Conservation (phyloP, 2,329 filamentous ascomycete genomes). For the Xylariaceae sp. region DNA sequence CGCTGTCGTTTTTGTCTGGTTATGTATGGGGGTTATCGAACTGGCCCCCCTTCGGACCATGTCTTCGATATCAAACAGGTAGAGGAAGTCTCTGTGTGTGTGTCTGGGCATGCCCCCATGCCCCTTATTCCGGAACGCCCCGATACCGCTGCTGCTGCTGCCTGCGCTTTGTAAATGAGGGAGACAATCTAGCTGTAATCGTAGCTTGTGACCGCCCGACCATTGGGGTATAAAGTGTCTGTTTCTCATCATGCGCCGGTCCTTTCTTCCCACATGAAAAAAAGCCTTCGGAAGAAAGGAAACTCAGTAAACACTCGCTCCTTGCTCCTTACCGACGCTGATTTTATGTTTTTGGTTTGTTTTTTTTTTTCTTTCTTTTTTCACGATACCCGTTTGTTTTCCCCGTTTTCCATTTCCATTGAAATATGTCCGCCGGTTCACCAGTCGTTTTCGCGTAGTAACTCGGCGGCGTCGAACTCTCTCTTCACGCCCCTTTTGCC, state of each 20-base stretch:
- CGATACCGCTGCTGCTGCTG: slow-evolving; percentile 15
- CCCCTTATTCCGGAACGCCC: slow-evolving; percentile 17
- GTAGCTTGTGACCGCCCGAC: slow-evolving; percentile 18
- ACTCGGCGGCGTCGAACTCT: not conserved
- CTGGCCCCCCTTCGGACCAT: not conserved
- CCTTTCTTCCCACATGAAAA: slow-evolving; percentile 13
- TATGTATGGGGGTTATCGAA: too few species aligned
- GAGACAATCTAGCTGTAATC: slow-evolving; percentile 12
- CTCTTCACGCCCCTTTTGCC: not conserved
- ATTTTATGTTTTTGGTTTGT: not conserved
- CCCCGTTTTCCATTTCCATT: not conserved
- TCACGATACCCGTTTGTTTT: too few species aligned
- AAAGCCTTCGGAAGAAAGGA: too few species aligned
- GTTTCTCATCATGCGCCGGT: slow-evolving; percentile 10
- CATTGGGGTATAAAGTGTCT: slow-evolving; percentile 25
- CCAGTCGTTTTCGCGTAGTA: not conserved
- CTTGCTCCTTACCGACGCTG: slow-evolving; percentile 7
- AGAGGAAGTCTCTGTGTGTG: not conserved
- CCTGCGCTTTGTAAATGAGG: slow-evolving; percentile 8
- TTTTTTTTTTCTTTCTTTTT: too few species aligned
- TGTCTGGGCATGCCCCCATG: slow-evolving; percentile 7
- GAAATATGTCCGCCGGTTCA: not conserved
- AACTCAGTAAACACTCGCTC: too few species aligned
- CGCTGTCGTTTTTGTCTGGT: too few species aligned
- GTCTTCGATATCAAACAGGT: slow-evolving; percentile 10